Conservation (phyloP, 495 filamentous ascomycete species). For the Tuber aestivum region DNA sequence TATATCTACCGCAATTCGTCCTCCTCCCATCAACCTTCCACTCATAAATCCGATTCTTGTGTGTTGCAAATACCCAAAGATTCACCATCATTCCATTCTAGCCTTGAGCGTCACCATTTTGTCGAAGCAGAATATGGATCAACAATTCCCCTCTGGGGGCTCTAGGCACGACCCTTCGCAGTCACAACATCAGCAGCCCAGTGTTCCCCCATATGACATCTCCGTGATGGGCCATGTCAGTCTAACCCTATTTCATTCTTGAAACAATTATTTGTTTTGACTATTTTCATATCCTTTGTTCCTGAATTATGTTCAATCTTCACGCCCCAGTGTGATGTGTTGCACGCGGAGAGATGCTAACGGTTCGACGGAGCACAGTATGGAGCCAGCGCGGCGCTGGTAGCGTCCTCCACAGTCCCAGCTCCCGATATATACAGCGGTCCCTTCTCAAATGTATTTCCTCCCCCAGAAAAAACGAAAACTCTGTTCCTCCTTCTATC, state of each 20-base stretch:
- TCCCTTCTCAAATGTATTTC: conserved; percentile 83
- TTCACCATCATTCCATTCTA: conserved; percentile 18
- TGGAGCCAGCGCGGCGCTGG: conserved; percentile 47
- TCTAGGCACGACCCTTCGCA: conserved; percentile 42
- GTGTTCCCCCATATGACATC: conserved; percentile 41
- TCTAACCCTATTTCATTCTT: conserved; percentile 29
- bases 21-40: conserved; percentile 2
- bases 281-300: conserved; percentile 29
- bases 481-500: conserved; percentile 20
- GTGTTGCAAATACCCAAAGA: conserved; percentile 9
- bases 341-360: conserved; percentile 30
- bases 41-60: conserved; percentile 2
- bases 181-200: conserved; percentile 41
- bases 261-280: conserved; percentile 40
- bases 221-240: conserved; percentile 43
- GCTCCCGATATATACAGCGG: conserved; percentile 72
- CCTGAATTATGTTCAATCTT: conserved; percentile 26
- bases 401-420: conserved; percentile 52
- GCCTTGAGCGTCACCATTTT: conserved; percentile 31
- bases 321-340: conserved; percentile 31
- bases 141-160: conserved; percentile 39
- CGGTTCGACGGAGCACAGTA: conserved; percentile 37
- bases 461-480: conserved; percentile 10
- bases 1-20: conserved; percentile 37
- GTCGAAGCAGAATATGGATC: conserved; percentile 40